Percentiles rank a stretch among this genome's conserved stretches.
These are phyloP conservation scores for Apostasia shenzhenica DNA, from an alignment of 106 monocot species.

Conservation along the genomic window DNA sequence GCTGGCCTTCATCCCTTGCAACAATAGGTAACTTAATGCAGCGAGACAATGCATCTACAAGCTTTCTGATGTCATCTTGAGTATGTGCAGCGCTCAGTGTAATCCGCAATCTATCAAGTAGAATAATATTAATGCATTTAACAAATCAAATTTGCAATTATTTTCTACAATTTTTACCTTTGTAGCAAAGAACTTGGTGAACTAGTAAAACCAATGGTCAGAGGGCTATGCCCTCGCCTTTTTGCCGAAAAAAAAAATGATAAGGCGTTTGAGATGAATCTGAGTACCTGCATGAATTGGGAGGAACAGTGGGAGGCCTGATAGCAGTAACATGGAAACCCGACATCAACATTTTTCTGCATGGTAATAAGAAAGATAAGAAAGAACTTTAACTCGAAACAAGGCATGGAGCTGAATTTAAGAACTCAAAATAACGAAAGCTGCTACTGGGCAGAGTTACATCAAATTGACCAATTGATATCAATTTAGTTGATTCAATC, in stretches of 20 bases:
- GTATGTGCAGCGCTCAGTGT: slow-evolving; percentile 80
- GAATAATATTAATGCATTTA: not conserved
- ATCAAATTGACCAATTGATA: too few species aligned
- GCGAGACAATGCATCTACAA: slow-evolving; percentile 41
- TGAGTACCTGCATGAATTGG: slow-evolving; percentile 82
- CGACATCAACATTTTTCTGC: slow-evolving; percentile 34
- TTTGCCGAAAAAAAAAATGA: not conserved
- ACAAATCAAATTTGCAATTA: too few species aligned
- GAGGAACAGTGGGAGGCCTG: slow-evolving; percentile 82
- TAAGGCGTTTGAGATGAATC: not conserved
- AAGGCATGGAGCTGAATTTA: too few species aligned
- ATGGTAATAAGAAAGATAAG: not conserved
- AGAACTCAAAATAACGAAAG: too few species aligned
- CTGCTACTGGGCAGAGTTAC: too few species aligned
- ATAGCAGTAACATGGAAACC: slow-evolving; percentile 88
- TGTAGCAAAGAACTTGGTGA: too few species aligned
- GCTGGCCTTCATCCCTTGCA: not conserved
- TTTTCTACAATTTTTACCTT: too few species aligned
- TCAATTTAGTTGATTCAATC: too few species aligned
- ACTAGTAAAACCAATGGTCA: too few species aligned
- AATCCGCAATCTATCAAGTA: slow-evolving; percentile 53
- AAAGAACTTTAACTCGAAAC: not conserved
- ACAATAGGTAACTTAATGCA: slow-evolving; percentile 19
- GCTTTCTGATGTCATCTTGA: slow-evolving; percentile 55
- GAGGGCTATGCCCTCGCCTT: not conserved